Evolutionary conservation across 139 green algal species (phyloP).

Genomic region (Tetradesmus lagerheimii): DNA sequence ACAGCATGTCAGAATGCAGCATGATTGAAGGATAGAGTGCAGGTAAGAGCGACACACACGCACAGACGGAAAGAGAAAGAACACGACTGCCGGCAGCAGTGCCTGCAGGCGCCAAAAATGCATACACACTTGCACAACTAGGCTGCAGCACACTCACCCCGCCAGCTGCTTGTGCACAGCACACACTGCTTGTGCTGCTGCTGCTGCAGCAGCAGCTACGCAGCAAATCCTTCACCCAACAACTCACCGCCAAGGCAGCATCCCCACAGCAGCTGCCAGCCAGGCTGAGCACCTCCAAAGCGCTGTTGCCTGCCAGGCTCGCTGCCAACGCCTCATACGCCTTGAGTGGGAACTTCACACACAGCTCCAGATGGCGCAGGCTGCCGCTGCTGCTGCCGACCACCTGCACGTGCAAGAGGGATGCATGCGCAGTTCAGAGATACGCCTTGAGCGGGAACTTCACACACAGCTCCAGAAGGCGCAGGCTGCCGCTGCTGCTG

Average conservation of each 20-base stretch:
- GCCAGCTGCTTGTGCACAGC: too few species aligned
- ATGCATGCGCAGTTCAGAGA: neutral
- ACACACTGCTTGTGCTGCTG: neutral
- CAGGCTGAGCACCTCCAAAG: slow-evolving; percentile 16
- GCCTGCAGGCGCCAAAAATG: neutral
- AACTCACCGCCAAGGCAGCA: slow-evolving; percentile 11
- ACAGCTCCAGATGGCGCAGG: slow-evolving; percentile 11
- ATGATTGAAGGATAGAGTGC: neutral
- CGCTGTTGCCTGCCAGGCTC: neutral
- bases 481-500: neutral
- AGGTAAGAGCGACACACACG: neutral
- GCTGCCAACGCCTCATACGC: slow-evolving; percentile 19
- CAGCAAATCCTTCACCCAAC: neutral
- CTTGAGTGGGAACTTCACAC: slow-evolving; percentile 2
- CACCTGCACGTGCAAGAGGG: neutral
- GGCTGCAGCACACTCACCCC: neutral
- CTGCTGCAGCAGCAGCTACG: neutral
- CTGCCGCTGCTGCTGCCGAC: neutral
- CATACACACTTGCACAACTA: neutral
- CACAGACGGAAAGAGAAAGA: neutral
- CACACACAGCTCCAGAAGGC: neutral
- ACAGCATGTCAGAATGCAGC: neutral
- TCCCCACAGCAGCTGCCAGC: slow-evolving; percentile 42
- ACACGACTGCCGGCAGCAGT: neutral
- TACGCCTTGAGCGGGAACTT: neutral